Evolutionary conservation across 2,329 filamentous ascomycete species (phyloP).

Genomic region (Pseudopyrenochaeta lycopersici): DNA sequence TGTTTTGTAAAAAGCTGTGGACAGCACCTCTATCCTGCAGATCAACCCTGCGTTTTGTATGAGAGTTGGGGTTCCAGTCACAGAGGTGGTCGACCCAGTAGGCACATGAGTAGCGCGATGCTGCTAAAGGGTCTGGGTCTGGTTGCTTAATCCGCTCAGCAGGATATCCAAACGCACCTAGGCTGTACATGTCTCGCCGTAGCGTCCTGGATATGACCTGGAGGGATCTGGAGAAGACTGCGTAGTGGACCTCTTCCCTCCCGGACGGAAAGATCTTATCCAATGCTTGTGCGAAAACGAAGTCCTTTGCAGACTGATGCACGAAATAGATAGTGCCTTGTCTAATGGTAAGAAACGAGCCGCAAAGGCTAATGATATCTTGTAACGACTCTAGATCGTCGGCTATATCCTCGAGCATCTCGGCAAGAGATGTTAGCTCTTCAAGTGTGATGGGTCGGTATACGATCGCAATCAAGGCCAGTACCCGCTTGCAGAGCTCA

Average conservation of each 20-base stretch:
- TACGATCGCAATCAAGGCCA: no score
- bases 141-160: conserved; percentile 27
- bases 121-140: conserved; percentile 33
- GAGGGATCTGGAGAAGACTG: conserved; percentile 42
- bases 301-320: conserved; percentile 58
- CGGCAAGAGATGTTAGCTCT: conserved; percentile 43
- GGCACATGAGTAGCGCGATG: conserved; percentile 30
- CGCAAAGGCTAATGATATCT: conserved; percentile 47
- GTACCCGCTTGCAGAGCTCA: conserved; percentile 46
- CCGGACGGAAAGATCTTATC: conserved; percentile 42
- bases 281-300: conserved; percentile 33
- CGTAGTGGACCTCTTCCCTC: conserved; percentile 6
- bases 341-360: conserved; percentile 39
- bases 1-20: conserved; percentile 9
- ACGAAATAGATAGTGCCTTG: conserved; percentile 38
- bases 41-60: no score
- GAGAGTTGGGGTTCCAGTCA: no score
- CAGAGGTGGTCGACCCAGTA: conserved; percentile 45
- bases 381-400: background rate
- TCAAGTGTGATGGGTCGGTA: conserved; percentile 50
- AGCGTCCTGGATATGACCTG: conserved; percentile 25
- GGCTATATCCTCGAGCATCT: conserved; percentile 12
- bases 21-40: conserved; percentile 7
- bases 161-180: conserved; percentile 21
- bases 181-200: conserved; percentile 34